Conservation (phyloP, 179 eudicot species). For the Actinidia chinensis region DNA sequence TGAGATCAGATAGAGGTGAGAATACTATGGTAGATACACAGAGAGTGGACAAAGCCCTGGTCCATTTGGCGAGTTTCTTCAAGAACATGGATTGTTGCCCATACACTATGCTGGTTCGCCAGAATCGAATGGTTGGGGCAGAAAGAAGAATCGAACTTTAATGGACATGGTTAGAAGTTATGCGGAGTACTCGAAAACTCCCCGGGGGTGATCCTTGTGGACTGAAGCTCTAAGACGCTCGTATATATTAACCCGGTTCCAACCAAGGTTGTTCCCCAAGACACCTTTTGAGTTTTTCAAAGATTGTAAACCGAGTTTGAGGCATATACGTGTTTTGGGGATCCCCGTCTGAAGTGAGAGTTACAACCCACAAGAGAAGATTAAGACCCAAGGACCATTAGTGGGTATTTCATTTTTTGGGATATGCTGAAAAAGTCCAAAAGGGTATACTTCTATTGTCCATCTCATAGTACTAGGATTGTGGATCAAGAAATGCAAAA, state of each 20-base stretch:
- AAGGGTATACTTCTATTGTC: no score
- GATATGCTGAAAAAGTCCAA: no score
- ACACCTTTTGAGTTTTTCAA: no score
- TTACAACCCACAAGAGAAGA: no score
- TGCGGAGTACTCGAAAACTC: constrained; percentile 1
- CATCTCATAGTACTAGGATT: not conserved
- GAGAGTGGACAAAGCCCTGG: constrained; percentile 15
- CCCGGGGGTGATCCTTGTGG: constrained; percentile 16
- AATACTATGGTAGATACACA: constrained; percentile 16
- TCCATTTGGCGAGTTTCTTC: constrained; percentile 10
- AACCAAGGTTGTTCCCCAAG: no score
- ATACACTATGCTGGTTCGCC: constrained; percentile 7
- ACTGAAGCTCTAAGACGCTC: no score
- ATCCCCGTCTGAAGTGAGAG: no score
- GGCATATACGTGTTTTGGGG: no score
- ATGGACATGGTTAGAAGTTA: constrained; percentile 20
- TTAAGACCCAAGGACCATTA: constrained; percentile 9
- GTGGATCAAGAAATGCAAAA: constrained; percentile 8
- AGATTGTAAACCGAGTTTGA: no score
- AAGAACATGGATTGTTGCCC: not conserved
- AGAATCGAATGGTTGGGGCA: not conserved
- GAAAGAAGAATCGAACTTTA: no score
- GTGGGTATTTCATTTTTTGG: constrained; percentile 19
- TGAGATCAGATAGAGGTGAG: constrained; percentile 17
- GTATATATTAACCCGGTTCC: no score